Conservation (phyloP, 768 basidiomycete species). For the Hypholoma sublateritium region DNA sequence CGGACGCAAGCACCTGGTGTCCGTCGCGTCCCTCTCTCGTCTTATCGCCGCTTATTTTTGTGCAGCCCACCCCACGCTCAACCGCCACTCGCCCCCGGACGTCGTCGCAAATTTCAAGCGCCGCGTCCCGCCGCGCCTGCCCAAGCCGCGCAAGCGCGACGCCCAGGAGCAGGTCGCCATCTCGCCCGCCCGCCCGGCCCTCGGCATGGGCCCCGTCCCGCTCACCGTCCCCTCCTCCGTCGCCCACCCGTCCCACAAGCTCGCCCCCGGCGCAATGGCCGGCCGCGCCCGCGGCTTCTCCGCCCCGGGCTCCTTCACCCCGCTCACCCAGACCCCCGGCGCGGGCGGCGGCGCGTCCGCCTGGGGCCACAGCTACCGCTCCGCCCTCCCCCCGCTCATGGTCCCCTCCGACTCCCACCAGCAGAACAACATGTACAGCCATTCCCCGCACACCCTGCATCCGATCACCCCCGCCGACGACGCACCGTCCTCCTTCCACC, state of each 20-base stretch:
- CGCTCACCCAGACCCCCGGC: slow-evolving; percentile 41
- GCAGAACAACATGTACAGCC: slow-evolving; percentile 52
- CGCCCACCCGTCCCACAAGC: slow-evolving; percentile 35
- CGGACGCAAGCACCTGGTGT: slow-evolving; percentile 98
- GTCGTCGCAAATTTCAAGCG: slow-evolving; percentile 95
- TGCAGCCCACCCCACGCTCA: slow-evolving; percentile 83
- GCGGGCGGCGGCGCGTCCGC: slow-evolving; percentile 48
- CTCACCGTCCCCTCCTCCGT: slow-evolving; percentile 59
- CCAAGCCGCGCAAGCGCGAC: slow-evolving; percentile 84
- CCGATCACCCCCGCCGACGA: slow-evolving; percentile 73
- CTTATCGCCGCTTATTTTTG: slow-evolving; percentile 16
- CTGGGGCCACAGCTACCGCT: slow-evolving; percentile 63
- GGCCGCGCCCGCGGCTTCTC: slow-evolving; percentile 80
- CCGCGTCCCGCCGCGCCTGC: slow-evolving; percentile 89
- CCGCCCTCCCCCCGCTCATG: slow-evolving; percentile 76
- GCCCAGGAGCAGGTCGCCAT: slow-evolving; percentile 66
- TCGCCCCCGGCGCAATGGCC: slow-evolving; percentile 32
- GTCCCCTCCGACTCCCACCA: slow-evolving; percentile 78
- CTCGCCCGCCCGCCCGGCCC: slow-evolving; percentile 75
- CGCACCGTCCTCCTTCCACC: slow-evolving; percentile 48
- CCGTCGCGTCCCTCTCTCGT: slow-evolving; percentile 35
- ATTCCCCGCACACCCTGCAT: slow-evolving; percentile 62
- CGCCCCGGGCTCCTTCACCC: slow-evolving; percentile 78
- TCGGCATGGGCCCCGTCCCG: slow-evolving; percentile 67
- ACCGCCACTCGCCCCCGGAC: slow-evolving; percentile 86